Conservation (phyloP, 352 stramenopile genomes). For the Phytophthora lateralis region DNA sequence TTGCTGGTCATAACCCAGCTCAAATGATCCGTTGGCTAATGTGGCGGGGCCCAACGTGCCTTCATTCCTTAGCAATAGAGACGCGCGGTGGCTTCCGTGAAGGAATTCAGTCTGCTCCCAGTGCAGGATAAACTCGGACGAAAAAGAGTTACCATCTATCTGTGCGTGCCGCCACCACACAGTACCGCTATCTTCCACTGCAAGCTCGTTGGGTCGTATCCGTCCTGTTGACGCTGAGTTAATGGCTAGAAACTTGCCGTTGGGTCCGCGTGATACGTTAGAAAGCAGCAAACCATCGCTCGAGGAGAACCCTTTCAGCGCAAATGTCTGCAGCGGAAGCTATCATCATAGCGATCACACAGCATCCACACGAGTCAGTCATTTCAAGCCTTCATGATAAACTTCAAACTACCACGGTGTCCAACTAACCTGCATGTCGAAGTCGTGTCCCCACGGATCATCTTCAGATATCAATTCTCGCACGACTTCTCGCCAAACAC, state of each 20-base stretch:
- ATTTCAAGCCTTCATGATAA: background rate
- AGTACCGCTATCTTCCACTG: slow-evolving; percentile 33
- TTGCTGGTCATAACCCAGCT: slow-evolving; percentile 31
- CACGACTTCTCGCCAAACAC: slow-evolving; percentile 59
- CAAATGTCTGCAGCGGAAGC: slow-evolving; percentile 68
- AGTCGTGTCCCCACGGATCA: slow-evolving; percentile 41
- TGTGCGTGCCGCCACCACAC: slow-evolving; percentile 62
- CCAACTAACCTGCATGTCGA: slow-evolving; percentile 49
- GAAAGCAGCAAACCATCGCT: slow-evolving; percentile 36
- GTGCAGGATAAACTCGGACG: slow-evolving; percentile 48
- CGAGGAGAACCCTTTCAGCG: slow-evolving; percentile 47
- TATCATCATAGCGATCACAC: slow-evolving; percentile 9
- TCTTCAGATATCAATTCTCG: slow-evolving; percentile 56
- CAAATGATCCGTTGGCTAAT: slow-evolving; percentile 44
- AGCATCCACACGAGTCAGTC: background rate
- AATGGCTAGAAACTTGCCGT: slow-evolving; percentile 41
- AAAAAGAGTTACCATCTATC: slow-evolving; percentile 41
- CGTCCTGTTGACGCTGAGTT: background rate
- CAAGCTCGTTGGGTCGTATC: slow-evolving; percentile 1
- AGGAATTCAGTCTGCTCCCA: slow-evolving; percentile 29
- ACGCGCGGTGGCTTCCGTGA: slow-evolving; percentile 25
- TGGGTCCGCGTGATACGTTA: slow-evolving; percentile 28
- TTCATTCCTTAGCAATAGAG: slow-evolving; percentile 51
- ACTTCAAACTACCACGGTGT: background rate
- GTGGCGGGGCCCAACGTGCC: slow-evolving; percentile 25